Conservation (phyloP, 345 rosid species). For the Erodium maritimum region DNA sequence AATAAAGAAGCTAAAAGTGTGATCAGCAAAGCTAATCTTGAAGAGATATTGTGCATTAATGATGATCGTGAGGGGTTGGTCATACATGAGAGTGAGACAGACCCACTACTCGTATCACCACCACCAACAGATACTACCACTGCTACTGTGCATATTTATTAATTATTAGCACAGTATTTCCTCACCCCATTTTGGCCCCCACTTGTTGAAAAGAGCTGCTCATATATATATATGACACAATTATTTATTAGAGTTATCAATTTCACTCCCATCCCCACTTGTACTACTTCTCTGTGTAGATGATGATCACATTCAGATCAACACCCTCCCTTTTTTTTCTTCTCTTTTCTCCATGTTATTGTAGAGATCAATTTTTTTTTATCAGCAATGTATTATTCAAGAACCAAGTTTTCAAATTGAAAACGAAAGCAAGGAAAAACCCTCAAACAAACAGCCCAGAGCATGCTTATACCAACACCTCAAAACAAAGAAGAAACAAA, state of each 20-base stretch:
- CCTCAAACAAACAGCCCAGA: too few relatives aligned
- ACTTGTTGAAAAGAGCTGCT: constrained; percentile 9
- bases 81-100: constrained; percentile 30
- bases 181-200: constrained; percentile 16
- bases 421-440: too few relatives aligned
- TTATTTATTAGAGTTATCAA: constrained; percentile 1
- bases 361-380: too few relatives aligned
- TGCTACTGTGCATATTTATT: background rate
- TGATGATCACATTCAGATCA: too few relatives aligned
- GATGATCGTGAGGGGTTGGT: constrained; percentile 27
- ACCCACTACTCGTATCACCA: constrained; percentile 25
- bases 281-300: too few relatives aligned
- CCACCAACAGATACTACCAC: background rate
- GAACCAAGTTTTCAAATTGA: too few relatives aligned
- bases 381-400: too few relatives aligned
- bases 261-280: background rate
- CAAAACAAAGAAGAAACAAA: too few relatives aligned
- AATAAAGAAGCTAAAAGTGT: constrained; percentile 13
- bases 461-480: too few relatives aligned
- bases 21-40: constrained; percentile 12
- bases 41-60: constrained; percentile 25
- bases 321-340: too few relatives aligned
- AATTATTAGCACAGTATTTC: background rate
- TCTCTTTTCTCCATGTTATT: too few relatives aligned
- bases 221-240: constrained; percentile 6